phyloP scores from a whole-genome alignment of 495 filamentous ascomycete genomes.

The Annulohypoxylon stygium region DNA sequence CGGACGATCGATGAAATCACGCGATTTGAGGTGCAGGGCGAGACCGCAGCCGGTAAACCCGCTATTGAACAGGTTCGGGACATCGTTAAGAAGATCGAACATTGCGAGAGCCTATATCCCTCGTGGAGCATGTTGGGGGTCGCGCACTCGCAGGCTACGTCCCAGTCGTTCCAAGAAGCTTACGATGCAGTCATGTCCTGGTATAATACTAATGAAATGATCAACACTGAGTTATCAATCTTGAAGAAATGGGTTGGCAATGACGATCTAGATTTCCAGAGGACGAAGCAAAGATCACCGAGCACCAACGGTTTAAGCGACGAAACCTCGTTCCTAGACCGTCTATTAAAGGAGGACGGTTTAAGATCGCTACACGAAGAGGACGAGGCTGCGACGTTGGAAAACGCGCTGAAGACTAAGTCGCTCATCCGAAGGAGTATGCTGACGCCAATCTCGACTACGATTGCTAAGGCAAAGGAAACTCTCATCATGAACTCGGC shows the following conservation, averaged over 20 bases:
- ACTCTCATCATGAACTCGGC: conserved; percentile 90
- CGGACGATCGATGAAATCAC: conserved; percentile 85
- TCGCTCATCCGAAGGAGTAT: conserved; percentile 72
- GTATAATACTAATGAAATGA: conserved; percentile 98
- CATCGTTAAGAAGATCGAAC: conserved; percentile 87
- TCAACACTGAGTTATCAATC: conserved; percentile 92
- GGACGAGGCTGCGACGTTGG: conserved; percentile 53
- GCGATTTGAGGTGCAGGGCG: conserved; percentile 92
- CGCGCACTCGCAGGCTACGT: conserved; percentile 79
- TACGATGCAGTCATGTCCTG: conserved; percentile 91
- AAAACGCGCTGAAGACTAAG: conserved; percentile 52
- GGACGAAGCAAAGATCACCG: conserved; percentile 66
- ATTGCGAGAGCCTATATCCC: conserved; percentile 85
- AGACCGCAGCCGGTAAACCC: conserved; percentile 89
- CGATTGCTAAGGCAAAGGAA: conserved; percentile 92
- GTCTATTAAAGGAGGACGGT: conserved; percentile 98
- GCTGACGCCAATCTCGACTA: conserved; percentile 81
- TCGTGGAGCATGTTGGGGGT: conserved; percentile 77
- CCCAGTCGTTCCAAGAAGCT: conserved; percentile 79
- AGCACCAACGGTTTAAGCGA: conserved; percentile 78
- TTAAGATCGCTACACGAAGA: conserved; percentile 90
- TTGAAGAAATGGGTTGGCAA: conserved; percentile 97
- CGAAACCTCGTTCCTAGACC: conserved; percentile 91
- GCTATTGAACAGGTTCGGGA: conserved; percentile 89
- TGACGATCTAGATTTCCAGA: conserved; percentile 90